phyloP scores from a whole-genome alignment of 495 filamentous ascomycete genomes.

The Pseudomonodictys pantanalensis region DNA sequence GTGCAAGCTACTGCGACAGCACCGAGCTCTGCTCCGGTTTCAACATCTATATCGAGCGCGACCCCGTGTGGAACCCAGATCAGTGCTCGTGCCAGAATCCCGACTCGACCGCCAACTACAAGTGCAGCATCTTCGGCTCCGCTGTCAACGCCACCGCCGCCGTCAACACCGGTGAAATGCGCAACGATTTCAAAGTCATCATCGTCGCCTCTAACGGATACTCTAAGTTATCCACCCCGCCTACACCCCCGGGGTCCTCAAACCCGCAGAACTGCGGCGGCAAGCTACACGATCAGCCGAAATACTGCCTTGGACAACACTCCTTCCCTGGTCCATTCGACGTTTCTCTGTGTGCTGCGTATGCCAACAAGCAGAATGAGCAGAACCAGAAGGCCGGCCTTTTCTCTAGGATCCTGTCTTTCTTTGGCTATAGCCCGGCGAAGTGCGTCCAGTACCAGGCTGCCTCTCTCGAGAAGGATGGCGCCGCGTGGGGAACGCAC shows the following conservation, averaged over 20 bases:
- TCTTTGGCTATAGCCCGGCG: background rate
- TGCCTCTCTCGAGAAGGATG: background rate
- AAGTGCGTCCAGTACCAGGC: background rate
- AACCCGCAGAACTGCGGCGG: background rate
- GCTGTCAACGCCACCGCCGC: background rate
- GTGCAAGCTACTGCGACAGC: background rate
- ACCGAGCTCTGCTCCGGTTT: background rate
- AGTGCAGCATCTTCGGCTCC: background rate
- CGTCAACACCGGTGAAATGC: background rate
- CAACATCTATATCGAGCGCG: background rate
- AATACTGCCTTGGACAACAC: background rate
- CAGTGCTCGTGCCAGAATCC: background rate
- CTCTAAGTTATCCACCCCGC: background rate
- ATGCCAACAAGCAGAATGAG: background rate
- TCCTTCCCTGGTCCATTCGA: background rate
- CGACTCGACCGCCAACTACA: background rate
- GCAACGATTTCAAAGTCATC: background rate
- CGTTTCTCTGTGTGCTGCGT: background rate
- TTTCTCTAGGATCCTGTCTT: background rate
- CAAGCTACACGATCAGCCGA: background rate
- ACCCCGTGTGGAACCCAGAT: background rate
- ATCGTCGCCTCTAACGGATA: background rate
- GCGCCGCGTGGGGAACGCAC: background rate
- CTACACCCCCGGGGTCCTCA: background rate
- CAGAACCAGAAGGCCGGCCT: background rate